Conservation (phyloP, 2,329 filamentous ascomycete species). For the Penicillium sclerotigenum region DNA sequence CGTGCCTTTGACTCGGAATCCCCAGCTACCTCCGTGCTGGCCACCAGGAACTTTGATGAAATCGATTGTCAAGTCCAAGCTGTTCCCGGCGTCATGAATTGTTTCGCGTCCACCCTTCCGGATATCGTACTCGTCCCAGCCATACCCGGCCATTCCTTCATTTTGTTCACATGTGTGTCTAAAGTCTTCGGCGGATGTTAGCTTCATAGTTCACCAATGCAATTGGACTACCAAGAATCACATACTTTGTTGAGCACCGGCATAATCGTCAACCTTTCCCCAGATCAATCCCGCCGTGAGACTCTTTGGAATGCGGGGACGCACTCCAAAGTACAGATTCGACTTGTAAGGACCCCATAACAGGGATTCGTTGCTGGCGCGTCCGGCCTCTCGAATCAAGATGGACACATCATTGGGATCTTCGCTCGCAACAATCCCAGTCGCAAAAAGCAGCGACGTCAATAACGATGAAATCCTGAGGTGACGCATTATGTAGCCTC, state of each 20-base stretch:
- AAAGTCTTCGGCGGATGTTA: slow-evolving; percentile 59
- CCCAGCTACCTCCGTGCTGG: slow-evolving; percentile 85
- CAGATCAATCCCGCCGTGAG: slow-evolving; percentile 82
- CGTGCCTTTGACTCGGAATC: slow-evolving; percentile 76
- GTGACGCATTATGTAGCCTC: slow-evolving; percentile 31
- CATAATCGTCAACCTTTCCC: slow-evolving; percentile 78
- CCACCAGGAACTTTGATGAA: slow-evolving; percentile 93
- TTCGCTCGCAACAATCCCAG: slow-evolving; percentile 28
- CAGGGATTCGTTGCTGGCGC: slow-evolving; percentile 71
- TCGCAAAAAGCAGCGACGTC: slow-evolving; percentile 27
- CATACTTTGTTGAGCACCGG: slow-evolving; percentile 71
- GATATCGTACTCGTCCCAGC: slow-evolving; percentile 96
- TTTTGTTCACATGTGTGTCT: slow-evolving; percentile 95
- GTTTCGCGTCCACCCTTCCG: slow-evolving; percentile 82
- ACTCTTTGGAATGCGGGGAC: slow-evolving; percentile 76
- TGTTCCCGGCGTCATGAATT: slow-evolving; percentile 85
- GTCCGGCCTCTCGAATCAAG: slow-evolving; percentile 41
- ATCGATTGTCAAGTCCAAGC: slow-evolving; percentile 83
- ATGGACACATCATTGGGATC: slow-evolving; percentile 34
- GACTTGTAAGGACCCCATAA: slow-evolving; percentile 95
- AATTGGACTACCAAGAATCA: slow-evolving; percentile 12
- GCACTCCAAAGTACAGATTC: slow-evolving; percentile 89
- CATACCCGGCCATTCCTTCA: slow-evolving; percentile 90
- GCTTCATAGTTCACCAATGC: not conserved
- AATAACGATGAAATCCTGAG: slow-evolving; percentile 27